These are phyloP conservation scores for Trichophyton benhamiae DNA, from an alignment of 2,329 filamentous ascomycete genomes.

Conservation along the genomic window DNA sequence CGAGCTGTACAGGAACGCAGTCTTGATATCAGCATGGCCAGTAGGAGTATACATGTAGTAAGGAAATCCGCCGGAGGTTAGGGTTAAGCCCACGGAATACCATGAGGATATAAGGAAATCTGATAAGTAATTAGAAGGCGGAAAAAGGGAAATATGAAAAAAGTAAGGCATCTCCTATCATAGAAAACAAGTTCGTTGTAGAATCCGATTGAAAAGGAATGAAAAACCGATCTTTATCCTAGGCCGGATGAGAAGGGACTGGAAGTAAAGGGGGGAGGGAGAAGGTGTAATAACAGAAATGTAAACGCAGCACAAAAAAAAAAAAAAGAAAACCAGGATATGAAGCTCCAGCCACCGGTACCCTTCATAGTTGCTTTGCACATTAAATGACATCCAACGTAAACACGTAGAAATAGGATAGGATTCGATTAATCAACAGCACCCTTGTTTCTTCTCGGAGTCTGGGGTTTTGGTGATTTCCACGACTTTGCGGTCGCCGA, in stretches of 20 bases:
- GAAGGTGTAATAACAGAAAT: slow-evolving; percentile 13
- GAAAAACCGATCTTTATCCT: slow-evolving; percentile 10
- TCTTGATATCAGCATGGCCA: background rate
- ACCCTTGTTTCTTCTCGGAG: slow-evolving; percentile 54
- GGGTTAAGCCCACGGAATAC: slow-evolving; percentile 1
- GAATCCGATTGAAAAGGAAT: slow-evolving; percentile 12
- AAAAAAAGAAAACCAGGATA: background rate
- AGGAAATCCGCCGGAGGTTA: background rate
- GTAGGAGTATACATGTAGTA: background rate
- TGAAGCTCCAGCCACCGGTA: slow-evolving; percentile 3
- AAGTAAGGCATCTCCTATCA: slow-evolving; percentile 11
- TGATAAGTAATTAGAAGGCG: slow-evolving; percentile 4
- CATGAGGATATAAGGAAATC: background rate
- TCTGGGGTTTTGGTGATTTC: slow-evolving; percentile 78
- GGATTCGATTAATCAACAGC: slow-evolving; percentile 28
- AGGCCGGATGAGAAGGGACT: slow-evolving; percentile 5
- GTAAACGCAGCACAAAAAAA: slow-evolving; percentile 2
- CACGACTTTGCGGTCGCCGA: slow-evolving; percentile 64
- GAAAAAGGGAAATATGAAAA: background rate
- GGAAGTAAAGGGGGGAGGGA: slow-evolving; percentile 8
- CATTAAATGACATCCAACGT: slow-evolving; percentile 3
- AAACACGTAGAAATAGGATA: slow-evolving; percentile 1
- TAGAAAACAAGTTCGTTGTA: background rate
- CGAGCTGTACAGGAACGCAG: background rate
- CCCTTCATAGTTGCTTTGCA: slow-evolving; percentile 3